Evolutionary conservation across 768 basidiomycete species (phyloP).

Genomic region (Psilocybe sp.): DNA sequence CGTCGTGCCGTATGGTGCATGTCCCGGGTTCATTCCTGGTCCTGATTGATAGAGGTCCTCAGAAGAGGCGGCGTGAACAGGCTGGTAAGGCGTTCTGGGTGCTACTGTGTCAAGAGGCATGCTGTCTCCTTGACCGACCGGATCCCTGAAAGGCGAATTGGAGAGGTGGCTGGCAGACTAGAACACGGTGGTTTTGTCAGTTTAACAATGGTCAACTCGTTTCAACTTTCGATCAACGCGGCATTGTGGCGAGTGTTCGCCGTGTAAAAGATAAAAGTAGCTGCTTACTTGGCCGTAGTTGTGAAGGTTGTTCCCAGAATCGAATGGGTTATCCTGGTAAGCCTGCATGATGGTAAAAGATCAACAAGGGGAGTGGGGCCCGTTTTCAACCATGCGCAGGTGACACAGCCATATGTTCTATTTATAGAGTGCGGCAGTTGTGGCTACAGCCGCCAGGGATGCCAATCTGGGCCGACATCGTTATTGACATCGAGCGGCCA

Average conservation of each 20-base stretch:
- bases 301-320: neutral
- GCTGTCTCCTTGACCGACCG: neutral
- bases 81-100: conserved; percentile 10
- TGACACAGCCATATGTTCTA: too few species aligned
- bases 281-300: neutral
- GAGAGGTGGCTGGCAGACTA: conserved; percentile 7
- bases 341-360: neutral
- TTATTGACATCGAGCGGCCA: too few species aligned
- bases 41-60: conserved; percentile 2
- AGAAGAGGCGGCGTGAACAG: conserved; percentile 8
- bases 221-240: neutral
- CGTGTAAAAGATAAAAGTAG: neutral
- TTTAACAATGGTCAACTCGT: neutral
- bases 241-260: neutral
- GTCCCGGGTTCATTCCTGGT: conserved; percentile 12
- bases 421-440: too few species aligned
- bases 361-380: too few species aligned
- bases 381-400: too few species aligned
- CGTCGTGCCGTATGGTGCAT: too few species aligned
- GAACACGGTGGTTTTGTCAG: neutral
- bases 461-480: too few species aligned
- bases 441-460: too few species aligned
- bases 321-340: conserved; percentile 9
- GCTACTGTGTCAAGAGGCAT: neutral
- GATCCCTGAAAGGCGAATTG: conserved; percentile 15